phyloP scores from a whole-genome alignment of 1,284 basidiomycete species.

The Boletus holoroseus region DNA sequence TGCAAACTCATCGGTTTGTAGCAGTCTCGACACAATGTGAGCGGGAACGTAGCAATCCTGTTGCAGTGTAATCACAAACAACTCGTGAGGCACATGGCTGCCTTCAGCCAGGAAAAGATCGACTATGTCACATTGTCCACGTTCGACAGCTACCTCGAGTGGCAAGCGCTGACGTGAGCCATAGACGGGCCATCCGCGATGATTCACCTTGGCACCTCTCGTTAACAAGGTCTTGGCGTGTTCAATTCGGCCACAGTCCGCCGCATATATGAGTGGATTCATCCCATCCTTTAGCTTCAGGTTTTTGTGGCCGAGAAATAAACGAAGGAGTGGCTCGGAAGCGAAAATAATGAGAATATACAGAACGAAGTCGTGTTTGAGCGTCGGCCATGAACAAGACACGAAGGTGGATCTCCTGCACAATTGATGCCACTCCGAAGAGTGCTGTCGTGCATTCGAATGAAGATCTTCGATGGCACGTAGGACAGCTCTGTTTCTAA shows the following conservation, averaged over 20 bases:
- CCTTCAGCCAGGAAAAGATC: neutral
- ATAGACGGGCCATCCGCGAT: neutral
- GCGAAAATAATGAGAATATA: slow-evolving; percentile 7
- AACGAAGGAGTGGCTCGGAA: neutral
- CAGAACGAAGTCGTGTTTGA: slow-evolving; percentile 1
- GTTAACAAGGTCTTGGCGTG: slow-evolving; percentile 8
- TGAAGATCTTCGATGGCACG: neutral
- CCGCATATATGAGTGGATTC: slow-evolving; percentile 10
- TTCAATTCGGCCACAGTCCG: neutral
- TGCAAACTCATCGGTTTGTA: slow-evolving; percentile 7
- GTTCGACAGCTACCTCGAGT: neutral
- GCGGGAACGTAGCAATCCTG: fast-evolving
- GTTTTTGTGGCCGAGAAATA: neutral
- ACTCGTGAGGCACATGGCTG: neutral
- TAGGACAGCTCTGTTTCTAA: neutral
- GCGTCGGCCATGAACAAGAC: neutral
- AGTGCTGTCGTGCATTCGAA: neutral
- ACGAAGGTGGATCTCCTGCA: neutral
- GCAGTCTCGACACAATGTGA: neutral
- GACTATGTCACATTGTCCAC: neutral
- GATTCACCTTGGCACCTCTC: neutral
- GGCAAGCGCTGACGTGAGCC: neutral
- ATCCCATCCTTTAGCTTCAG: slow-evolving; percentile 2
- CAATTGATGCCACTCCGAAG: neutral
- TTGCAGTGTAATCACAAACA: neutral